Base-by-base conservation (phyloP, 148 eudicot species). In the Diospyros kaki region DNA sequence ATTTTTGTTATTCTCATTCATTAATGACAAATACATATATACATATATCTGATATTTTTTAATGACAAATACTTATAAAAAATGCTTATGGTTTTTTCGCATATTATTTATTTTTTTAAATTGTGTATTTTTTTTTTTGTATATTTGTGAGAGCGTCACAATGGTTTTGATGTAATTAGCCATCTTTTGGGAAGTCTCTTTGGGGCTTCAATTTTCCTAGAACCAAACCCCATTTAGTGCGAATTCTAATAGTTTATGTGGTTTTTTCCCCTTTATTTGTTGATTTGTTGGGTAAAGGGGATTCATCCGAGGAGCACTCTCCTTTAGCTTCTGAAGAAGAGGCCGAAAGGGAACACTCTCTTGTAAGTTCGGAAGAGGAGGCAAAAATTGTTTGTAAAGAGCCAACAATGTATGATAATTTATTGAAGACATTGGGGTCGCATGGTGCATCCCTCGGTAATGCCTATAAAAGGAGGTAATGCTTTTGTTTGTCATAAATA, bases 361-460 rank as follows among this genome's bases (percentile, higher is more conserved):
- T 71, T 56, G 68, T 68, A 60, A 82, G 11, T 18, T 83, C 79
- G 28, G 84, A 79, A 43, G 90, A 70, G 14, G 88, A 76, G 69
- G 83, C 65, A 64, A 80, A 81, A 61, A 71, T 73, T 18, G 71
- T 60, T 74, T 69, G 46, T 45, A 86, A 79, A 66, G 91, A 89
- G 78, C 87, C 91, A 54, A 65, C 90, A 41, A 73, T 68, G 71
- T 89, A 85, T 75, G 87, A 88, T 79, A 79, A 79, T 62, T 83
- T 92, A 76, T 75, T 91, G 38, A 75, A 79, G 78, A 88, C 73
- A 66, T 72, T 92, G 15, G 84, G 83, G 9, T 80, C 80, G 15
- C 60, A 73, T 73, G 75, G 75, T 58, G 78, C 71, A 48, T 73
- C 77, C 3, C 75, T 56, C 63, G 79, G 71, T 3, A 62, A 79